A percentile compares a stretch with the other conserved stretches of the same genome.
Evolutionary conservation across 2,329 filamentous ascomycete genomes (phyloP).

Genomic region (Geosmithia morbida): DNA sequence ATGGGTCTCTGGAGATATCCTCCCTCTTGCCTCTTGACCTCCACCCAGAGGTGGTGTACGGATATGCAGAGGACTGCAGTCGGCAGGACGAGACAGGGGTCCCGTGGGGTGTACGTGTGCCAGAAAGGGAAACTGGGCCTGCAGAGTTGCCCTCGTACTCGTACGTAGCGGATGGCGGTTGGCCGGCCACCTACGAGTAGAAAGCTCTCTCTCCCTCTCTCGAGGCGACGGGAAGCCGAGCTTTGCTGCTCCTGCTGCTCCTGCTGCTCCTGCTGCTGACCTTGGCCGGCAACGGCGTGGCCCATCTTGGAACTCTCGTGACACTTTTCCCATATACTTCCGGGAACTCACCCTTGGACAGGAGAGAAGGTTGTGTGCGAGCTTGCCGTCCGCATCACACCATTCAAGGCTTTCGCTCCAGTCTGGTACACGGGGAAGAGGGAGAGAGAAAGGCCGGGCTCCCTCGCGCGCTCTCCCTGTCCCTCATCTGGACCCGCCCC

Average conservation of each 20-base stretch:
- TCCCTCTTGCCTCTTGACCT: conserved; percentile 9
- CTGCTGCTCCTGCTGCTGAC: too few species aligned
- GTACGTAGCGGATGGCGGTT: neutral
- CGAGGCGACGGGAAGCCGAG: too few species aligned
- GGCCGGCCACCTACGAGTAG: neutral
- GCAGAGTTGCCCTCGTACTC: conserved; percentile 4
- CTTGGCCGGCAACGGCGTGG: too few species aligned
- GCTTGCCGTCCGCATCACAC: too few species aligned
- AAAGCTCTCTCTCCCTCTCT: neutral
- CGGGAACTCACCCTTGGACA: too few species aligned
- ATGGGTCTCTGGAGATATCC: conserved; percentile 11
- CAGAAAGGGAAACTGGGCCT: neutral
- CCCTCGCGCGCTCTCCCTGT: too few species aligned
- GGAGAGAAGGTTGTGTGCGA: too few species aligned
- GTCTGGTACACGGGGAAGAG: neutral
- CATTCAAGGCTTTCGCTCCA: too few species aligned
- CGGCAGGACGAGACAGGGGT: conserved; percentile 2
- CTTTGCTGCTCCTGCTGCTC: too few species aligned
- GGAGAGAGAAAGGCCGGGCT: neutral
- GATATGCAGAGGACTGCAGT: conserved; percentile 8
- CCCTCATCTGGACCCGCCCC: neutral
- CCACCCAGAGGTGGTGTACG: conserved; percentile 12
- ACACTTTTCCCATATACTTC: too few species aligned
- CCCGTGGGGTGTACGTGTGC: neutral
- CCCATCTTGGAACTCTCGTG: too few species aligned